These are phyloP conservation scores for Helminthosporium solani DNA, from an alignment of 2,329 filamentous ascomycete genomes.

Conservation along the genomic window DNA sequence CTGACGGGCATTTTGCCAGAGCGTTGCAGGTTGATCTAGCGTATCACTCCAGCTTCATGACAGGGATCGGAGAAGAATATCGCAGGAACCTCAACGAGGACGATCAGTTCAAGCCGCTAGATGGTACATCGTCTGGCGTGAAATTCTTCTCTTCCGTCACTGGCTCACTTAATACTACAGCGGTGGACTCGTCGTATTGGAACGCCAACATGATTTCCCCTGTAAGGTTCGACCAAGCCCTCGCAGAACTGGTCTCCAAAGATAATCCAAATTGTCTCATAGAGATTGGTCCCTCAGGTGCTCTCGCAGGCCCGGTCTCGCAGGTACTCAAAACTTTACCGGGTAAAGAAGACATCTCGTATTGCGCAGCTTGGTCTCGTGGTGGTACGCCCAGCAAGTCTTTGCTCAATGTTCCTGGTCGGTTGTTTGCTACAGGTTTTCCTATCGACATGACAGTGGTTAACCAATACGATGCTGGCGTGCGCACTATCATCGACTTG, in stretches of 20 bases:
- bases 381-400: too few species aligned
- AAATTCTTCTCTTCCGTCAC: conserved; percentile 15
- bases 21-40: conserved; percentile 21
- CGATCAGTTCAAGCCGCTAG: neutral
- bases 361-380: neutral
- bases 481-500: conserved; percentile 13
- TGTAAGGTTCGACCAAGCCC: conserved; percentile 18
- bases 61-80: conserved; percentile 15
- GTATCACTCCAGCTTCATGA: conserved; percentile 33
- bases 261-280: too few species aligned
- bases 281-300: too few species aligned
- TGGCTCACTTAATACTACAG: conserved; percentile 2
- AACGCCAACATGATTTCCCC: conserved; percentile 18
- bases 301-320: too few species aligned
- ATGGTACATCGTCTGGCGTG: too few species aligned
- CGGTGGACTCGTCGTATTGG: conserved; percentile 17
- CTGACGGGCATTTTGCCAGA: conserved; percentile 10
- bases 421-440: too few species aligned
- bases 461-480: too few species aligned
- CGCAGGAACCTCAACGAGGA: neutral
- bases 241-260: neutral
- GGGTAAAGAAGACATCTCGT: neutral
- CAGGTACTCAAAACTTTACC: too few species aligned
- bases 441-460: too few species aligned
- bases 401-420: too few species aligned